Conservation (phyloP, 176 grass and related monocot species). For the Paspalum vaginatum region DNA sequence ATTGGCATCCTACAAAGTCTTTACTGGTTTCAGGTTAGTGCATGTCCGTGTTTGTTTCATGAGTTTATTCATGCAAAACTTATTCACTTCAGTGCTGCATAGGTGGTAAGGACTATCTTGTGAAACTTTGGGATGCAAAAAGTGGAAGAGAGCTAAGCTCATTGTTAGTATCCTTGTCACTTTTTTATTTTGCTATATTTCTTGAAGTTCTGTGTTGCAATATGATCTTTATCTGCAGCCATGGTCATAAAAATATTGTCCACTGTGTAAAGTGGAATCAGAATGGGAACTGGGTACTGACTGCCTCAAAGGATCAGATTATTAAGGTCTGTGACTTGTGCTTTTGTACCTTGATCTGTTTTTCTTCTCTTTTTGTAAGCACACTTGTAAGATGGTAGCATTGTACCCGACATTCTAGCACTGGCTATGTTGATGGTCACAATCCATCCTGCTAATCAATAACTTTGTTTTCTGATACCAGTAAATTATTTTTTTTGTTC, state of each 20-base stretch:
- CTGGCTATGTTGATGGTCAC: not conserved
- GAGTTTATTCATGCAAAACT: conserved; percentile 27
- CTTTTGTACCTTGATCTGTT: conserved; percentile 29
- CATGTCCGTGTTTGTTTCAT: conserved; percentile 31
- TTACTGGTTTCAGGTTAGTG: conserved; percentile 92
- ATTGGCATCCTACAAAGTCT: conserved; percentile 98
- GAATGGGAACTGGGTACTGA: conserved; percentile 99
- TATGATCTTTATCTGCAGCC: conserved; percentile 62
- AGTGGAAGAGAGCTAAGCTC: conserved; percentile 82
- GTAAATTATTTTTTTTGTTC: not conserved
- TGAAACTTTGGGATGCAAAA: conserved; percentile 99
- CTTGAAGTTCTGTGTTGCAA: conserved; percentile 29
- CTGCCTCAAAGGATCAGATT: conserved; percentile 96
- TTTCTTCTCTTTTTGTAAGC: conserved; percentile 15
- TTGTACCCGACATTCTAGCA: conserved; percentile 11
- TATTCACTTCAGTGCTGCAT: conserved; percentile 39
- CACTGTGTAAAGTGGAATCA: conserved; percentile 99
- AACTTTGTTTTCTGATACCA: conserved; percentile 13
- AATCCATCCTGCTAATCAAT: not conserved
- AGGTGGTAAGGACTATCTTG: conserved; percentile 98
- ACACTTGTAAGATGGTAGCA: not conserved
- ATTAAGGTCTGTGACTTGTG: conserved; percentile 72
- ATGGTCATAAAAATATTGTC: conserved; percentile 99
- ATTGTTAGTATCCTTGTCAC: conserved; percentile 61
- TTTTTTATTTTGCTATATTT: conserved; percentile 40